A percentile compares a stretch with the other conserved stretches of the same genome.
These are phyloP conservation scores for Schizochytrium sp. DNA, from an alignment of 108 stramenopile genomes.

Conservation along the genomic window DNA sequence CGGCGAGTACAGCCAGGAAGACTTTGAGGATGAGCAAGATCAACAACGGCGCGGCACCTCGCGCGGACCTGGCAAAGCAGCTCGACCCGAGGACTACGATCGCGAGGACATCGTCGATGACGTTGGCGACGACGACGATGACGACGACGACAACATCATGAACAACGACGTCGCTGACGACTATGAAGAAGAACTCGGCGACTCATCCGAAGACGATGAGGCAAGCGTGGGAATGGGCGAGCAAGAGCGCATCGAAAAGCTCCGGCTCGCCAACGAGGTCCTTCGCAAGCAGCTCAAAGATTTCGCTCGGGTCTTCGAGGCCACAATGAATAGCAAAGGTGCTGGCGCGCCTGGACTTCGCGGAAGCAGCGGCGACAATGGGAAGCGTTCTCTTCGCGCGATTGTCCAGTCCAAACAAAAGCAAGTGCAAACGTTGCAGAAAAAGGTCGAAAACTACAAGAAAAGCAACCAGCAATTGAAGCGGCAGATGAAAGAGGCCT, in stretches of 20 bases:
- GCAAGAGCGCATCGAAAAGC: slow-evolving; percentile 2
- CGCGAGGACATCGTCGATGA: neutral
- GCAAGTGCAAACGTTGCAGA: neutral
- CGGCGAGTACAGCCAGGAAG: neutral
- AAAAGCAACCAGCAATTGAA: neutral
- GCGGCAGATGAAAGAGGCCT: neutral
- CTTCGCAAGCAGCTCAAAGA: slow-evolving; percentile 10
- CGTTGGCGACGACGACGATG: neutral
- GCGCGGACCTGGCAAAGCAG: neutral
- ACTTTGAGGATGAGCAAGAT: neutral
- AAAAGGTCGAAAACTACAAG: neutral
- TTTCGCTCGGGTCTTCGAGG: neutral
- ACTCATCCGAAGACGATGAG: neutral
- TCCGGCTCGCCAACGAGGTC: neutral
- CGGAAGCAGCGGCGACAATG: neutral
- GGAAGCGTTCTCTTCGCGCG: slow-evolving; percentile 12
- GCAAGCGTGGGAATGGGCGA: neutral
- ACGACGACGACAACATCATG: neutral
- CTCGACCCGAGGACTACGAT: neutral
- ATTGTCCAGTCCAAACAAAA: neutral
- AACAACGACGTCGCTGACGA: neutral
- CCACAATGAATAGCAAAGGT: neutral
- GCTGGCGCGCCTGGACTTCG: neutral
- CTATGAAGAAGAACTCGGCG: neutral
- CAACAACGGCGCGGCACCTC: neutral